Evolutionary conservation across 2,329 filamentous ascomycete genomes (phyloP), one percentile per base, ranked within the genome.

Genomic region (Lasiodiplodia theobromae): DNA sequence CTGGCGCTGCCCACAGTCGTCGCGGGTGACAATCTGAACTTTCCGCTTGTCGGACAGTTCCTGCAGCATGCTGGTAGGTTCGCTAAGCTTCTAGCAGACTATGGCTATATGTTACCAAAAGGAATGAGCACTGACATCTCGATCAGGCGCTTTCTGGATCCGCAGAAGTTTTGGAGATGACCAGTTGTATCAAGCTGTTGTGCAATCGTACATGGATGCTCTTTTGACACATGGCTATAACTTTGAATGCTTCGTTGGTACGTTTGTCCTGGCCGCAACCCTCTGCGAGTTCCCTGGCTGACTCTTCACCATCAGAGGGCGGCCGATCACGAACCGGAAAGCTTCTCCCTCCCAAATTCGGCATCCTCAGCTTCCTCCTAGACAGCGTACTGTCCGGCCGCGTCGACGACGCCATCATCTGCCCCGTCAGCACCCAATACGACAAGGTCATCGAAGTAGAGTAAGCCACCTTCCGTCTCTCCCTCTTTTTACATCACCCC

Each of bases 361-460:
- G 96, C 11, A 97, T 99, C 69, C 82, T 99, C 34, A 92, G 89
- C 75, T 99, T 97, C 74, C 87, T 98, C 49, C 83, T 99, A 21
- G 96, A 99, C 73, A 96, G 93, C 73, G 86, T 99, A 16, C 82
- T 97, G 6, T 96, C 93, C 0, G 94, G 94, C 0, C 87, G 94
- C 7, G 94, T 97, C 0, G 86, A 96, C 57, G 96, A 99, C 79
- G 91, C 93, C 38, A 92, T 97, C 52, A 93, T 99, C 65, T 97
- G 95, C 73, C 96, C 96, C 0, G 96, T 99, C 56, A 96, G 92
- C 78, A 97, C 94, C 0, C 96, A 99, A 77, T 99, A 99, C 77
- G 96, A 99, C 84, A 99, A 98, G 77, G 96, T 99, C 68, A 96
- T 99, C 69, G 96, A 99, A 79, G 97, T 96, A 0, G 94, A 97